A percentile compares a stretch with the other conserved stretches of the same genome.
These are phyloP conservation scores for Fusarium pseudonygamai DNA, from an alignment of 2,329 filamentous ascomycete genomes.

Conservation along the genomic window DNA sequence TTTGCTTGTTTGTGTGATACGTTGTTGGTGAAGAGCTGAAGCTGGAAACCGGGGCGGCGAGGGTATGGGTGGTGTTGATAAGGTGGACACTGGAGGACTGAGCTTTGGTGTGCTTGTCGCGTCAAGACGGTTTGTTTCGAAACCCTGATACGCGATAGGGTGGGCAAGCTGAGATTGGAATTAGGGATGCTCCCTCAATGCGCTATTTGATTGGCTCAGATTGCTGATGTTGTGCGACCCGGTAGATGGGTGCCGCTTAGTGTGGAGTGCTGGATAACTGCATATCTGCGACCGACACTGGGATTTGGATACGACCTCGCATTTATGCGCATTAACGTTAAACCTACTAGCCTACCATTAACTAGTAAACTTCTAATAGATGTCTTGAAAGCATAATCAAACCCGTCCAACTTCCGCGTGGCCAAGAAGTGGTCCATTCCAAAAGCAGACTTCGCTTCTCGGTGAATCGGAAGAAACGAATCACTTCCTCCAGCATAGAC, in stretches of 20 bases:
- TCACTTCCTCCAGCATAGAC: neutral
- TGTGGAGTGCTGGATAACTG: constrained; percentile 6
- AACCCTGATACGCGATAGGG: constrained; percentile 31
- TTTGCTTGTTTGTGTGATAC: neutral
- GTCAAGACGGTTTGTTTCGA: constrained; percentile 16
- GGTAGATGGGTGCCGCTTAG: constrained; percentile 17
- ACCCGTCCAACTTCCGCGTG: neutral
- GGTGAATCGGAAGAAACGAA: neutral
- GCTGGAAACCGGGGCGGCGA: neutral
- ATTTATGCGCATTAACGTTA: neutral
- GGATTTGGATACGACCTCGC: neutral
- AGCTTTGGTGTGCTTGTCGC: constrained; percentile 28
- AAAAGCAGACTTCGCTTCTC: neutral
- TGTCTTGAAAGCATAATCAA: neutral
- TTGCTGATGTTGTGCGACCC: neutral
- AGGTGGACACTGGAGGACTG: constrained; percentile 1
- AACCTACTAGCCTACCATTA: neutral
- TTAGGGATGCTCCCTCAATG: constrained; percentile 20
- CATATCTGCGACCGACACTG: constrained; percentile 7
- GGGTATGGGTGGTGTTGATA: constrained; percentile 8
- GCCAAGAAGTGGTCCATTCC: neutral
- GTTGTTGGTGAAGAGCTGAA: constrained; percentile 8
- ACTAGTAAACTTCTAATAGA: neutral
- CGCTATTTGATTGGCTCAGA: constrained; percentile 16
- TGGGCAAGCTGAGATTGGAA: constrained; percentile 24